Evolutionary conservation across 768 basidiomycete species (phyloP), one percentile per base, ranked within the genome.

Genomic region (Piloderma croceum): DNA sequence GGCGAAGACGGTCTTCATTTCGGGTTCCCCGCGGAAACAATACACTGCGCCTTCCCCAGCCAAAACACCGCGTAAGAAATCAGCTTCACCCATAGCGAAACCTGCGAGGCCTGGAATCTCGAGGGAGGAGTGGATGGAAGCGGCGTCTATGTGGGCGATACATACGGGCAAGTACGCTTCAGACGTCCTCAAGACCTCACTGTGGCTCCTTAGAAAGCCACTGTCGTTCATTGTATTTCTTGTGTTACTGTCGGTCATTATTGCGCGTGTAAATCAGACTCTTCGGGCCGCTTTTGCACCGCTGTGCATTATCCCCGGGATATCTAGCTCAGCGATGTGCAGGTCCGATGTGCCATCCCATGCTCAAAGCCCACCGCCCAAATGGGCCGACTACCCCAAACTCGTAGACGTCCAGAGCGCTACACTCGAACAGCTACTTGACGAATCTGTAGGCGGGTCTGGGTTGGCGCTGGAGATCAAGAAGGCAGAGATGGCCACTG

Each of bases 401-500:
- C 68, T 89, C 12, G 62, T 79, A 24, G 67, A 79, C 11, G 66
- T 78, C 4, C 81, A 88, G 47, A 73, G 71, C 43, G 64, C 72
- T 31, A 73, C 73, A 2, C 78, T 88, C 41, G 81, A 78, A 39
- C 67, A 83, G 47, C 59, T 88, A 13, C 56, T 82, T 19, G 76
- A 75, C 35, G 75, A 78, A 34, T 67, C 79, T 0, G 67, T 71
- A 0, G 77, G 80, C 2, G 73, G 76, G 1, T 75, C 80, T 0
- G 68, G 68, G 5, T 55, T 90, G 25, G 76, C 82, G 4, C 53
- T 84, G 32, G 76, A 84, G 41, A 73, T 90, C 47, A 78, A 85
- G 60, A 81, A 79, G 56, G 79, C 83, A 11, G 81, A 88, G 49
- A 79, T 88, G 74, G 87, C 84, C 11, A 83, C 81, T 1, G 64